Percentiles rank a stretch among this genome's conserved stretches.
phyloP scores from a whole-genome alignment of 805 yeast species.

The Hanseniaspora mollemarum region DNA sequence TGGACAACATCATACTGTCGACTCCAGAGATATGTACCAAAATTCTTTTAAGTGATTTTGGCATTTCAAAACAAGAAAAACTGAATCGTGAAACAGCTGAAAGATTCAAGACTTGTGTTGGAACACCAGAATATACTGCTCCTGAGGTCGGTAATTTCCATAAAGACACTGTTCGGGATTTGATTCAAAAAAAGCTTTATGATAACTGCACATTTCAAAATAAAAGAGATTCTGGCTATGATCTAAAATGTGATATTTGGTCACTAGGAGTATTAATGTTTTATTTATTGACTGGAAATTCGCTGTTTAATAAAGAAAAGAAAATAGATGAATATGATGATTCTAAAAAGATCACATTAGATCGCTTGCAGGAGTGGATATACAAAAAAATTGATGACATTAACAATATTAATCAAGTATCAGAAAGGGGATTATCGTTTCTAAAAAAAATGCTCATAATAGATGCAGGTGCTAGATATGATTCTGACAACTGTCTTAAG shows the following conservation, averaged over 20 bases:
- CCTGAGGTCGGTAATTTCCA: constrained; percentile 46
- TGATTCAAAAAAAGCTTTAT: not conserved
- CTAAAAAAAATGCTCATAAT: constrained; percentile 1
- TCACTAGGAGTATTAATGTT: constrained; percentile 52
- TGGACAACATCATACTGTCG: constrained; percentile 51
- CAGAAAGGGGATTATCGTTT: not conserved
- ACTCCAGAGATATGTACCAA: constrained; percentile 43
- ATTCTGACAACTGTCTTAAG: not conserved
- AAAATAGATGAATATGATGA: not conserved
- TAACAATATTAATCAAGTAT: not conserved
- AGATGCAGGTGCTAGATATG: not conserved
- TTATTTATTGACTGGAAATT: constrained; percentile 52
- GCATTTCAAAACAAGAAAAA: constrained; percentile 40
- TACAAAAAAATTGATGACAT: not conserved
- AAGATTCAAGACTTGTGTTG: constrained; percentile 43
- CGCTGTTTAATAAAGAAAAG: constrained; percentile 43
- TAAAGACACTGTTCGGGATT: constrained; percentile 8
- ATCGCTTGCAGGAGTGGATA: not conserved
- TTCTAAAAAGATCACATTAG: not conserved
- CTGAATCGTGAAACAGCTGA: constrained; percentile 15
- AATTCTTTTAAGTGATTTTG: constrained; percentile 58
- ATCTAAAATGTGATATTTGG: constrained; percentile 55
- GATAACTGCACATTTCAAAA: not conserved
- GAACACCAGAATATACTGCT: constrained; percentile 62
- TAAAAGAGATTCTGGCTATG: constrained; percentile 33